Evolutionary conservation across 345 rosid species (phyloP), one percentile per base, ranked within the genome.

Genomic region (Aegle marmelos): DNA sequence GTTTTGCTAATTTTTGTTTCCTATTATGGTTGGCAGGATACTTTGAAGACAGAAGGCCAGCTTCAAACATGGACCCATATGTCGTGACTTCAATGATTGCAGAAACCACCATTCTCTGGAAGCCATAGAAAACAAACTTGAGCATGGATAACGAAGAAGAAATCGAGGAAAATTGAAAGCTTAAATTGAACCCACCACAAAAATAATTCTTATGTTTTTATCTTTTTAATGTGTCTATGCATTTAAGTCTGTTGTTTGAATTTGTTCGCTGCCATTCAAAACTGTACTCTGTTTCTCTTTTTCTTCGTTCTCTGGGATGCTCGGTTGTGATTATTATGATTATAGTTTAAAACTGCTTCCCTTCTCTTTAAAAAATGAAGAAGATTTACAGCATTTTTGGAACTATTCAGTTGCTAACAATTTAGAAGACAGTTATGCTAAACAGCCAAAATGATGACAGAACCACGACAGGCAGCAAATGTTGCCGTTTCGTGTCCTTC

Each of bases 31-130:
- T 57, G 34, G 1, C 85, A 89, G 92, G 97, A 13, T 94, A 92
- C 84, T 92, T 94, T 48, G 95, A 92, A 79, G 98, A 94, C 71
- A 89, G 98, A 70, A 88, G 98, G 88, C 98, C 97, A 5, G 89
- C 97, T 17, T 94, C 95, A 0, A 94, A 94, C 90, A 94, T 94
- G 98, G 97, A 94, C 83, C 98, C 98, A 2, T 92, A 94, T 78
- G 86, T 88, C 14, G 97, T 92, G 22, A 89, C 97, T 7, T 91
- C 95, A 66, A 90, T 92, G 98, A 88, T 94, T 19, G 95, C 98
- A 28, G 93, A 94, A 80, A 85, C 91, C 76, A 92, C 97, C 81
- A 88, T 94, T 77, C 87, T 90, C 5, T 83, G 82, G 91, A 88
- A 89, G 74, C 90, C 89, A 39, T 90, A 54, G 56, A 61, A 63